These are phyloP conservation scores for Boletales sp. DNA, from an alignment of 768 basidiomycete genomes.

Conservation along the genomic window DNA sequence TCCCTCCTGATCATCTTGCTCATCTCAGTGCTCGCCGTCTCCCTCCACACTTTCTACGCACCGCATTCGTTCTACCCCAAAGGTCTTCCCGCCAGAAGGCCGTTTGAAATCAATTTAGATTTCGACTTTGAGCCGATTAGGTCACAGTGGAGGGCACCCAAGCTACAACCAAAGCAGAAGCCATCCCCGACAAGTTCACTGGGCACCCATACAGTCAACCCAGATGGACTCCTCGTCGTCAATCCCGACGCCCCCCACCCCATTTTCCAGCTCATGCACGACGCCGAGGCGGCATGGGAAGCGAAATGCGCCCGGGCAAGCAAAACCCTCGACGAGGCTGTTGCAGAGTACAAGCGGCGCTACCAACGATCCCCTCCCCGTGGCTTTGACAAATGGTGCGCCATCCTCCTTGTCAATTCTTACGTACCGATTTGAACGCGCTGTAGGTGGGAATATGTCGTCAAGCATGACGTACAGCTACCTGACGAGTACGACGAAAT, in stretches of 20 bases:
- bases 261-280: conserved; percentile 39
- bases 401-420: not conserved
- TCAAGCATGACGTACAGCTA: conserved; percentile 36
- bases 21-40: not conserved
- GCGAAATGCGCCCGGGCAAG: conserved; percentile 33
- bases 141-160: no score
- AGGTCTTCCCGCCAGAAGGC: no score
- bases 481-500: conserved; percentile 50
- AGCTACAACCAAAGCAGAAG: not conserved
- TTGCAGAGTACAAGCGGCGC: conserved; percentile 35
- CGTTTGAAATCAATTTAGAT: not conserved
- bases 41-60: not conserved
- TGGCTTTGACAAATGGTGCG: conserved; percentile 44
- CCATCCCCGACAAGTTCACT: not conserved
- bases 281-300: conserved; percentile 37
- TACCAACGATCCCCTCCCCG: conserved; percentile 35
- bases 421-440: no score
- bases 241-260: conserved; percentile 39
- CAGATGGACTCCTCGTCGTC: conserved; percentile 32
- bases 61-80: not conserved
- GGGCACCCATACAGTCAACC: conserved; percentile 19
- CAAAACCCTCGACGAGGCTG: conserved; percentile 34
- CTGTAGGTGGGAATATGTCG: conserved; percentile 40
- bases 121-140: not conserved
- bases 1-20: not conserved